A percentile compares a stretch with the other conserved stretches of the same genome.
These are phyloP conservation scores for Skeletonema tropicum DNA, from an alignment of 108 stramenopile genomes.

Conservation along the genomic window DNA sequence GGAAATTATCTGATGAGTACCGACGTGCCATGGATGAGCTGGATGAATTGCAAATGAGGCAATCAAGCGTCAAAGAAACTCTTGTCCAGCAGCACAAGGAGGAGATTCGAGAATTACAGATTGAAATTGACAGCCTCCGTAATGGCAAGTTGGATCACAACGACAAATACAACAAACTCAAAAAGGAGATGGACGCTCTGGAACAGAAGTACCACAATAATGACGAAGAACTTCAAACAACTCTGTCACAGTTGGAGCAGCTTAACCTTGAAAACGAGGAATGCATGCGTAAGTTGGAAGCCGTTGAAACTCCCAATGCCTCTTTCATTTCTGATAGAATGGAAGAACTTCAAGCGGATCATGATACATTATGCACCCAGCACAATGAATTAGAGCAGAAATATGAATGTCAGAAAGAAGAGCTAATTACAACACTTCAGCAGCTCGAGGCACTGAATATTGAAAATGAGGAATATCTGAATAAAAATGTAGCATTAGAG, in stretches of 20 bases:
- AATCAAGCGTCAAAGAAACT: slow-evolving; percentile 1
- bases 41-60: slow-evolving; percentile 5
- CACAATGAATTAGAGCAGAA: slow-evolving; percentile 14
- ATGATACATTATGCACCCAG: slow-evolving; percentile 4
- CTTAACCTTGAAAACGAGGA: slow-evolving; percentile 19
- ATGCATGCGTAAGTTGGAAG: slow-evolving; percentile 22
- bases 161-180: slow-evolving; percentile 9
- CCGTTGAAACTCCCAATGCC: not conserved
- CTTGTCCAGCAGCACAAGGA: slow-evolving; percentile 14
- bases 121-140: not conserved
- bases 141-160: slow-evolving; percentile 7
- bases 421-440: not conserved
- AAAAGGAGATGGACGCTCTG: slow-evolving; percentile 18
- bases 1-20: slow-evolving; percentile 25
- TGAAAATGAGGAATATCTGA: slow-evolving; percentile 14
- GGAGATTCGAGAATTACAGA: slow-evolving; percentile 7
- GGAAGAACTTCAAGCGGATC: not conserved
- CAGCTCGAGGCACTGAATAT: slow-evolving; percentile 26
- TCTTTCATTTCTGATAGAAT: not conserved
- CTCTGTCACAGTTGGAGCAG: slow-evolving; percentile 23
- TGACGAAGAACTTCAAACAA: slow-evolving; percentile 19
- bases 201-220: slow-evolving; percentile 14
- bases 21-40: slow-evolving; percentile 9
- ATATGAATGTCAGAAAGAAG: slow-evolving; percentile 7
- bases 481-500: not conserved